A percentile compares a stretch with the other conserved stretches of the same genome.
phyloP scores from a whole-genome alignment of 139 green algal species.

The Chlorella sp. region DNA sequence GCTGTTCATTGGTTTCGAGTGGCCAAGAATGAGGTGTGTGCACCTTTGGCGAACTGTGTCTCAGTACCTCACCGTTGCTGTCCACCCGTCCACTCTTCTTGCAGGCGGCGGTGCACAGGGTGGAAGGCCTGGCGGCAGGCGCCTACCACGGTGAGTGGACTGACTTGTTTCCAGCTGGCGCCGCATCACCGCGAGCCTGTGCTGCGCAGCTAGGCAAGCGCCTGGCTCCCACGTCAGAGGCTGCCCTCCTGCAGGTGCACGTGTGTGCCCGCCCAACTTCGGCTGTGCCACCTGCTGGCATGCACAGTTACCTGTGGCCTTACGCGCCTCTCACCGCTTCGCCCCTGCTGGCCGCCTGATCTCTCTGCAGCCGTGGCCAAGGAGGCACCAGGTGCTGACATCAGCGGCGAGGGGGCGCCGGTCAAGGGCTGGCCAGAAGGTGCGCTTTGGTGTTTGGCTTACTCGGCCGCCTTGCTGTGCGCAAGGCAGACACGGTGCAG shows the following conservation, averaged over 20 bases:
- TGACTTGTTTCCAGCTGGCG: neutral
- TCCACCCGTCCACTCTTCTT: too few species aligned
- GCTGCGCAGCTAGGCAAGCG: too few species aligned
- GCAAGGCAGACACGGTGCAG: too few species aligned
- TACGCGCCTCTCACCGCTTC: neutral
- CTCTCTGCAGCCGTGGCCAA: neutral
- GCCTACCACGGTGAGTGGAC: constrained; percentile 1
- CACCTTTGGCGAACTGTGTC: too few species aligned
- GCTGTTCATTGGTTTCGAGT: too few species aligned
- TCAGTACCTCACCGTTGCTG: too few species aligned
- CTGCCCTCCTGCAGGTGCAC: too few species aligned
- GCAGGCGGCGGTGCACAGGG: constrained; percentile 1
- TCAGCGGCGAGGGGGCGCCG: neutral
- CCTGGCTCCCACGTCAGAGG: too few species aligned
- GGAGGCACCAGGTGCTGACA: neutral
- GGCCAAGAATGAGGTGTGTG: too few species aligned
- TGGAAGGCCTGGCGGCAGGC: neutral
- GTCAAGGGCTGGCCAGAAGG: neutral
- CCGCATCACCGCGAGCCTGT: too few species aligned
- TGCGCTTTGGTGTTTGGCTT: neutral
- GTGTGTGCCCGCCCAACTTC: neutral
- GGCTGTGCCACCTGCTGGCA: neutral
- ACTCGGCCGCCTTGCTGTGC: too few species aligned
- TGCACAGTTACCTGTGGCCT: neutral
- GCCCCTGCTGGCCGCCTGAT: neutral